Base-by-base conservation (phyloP, 2,329 filamentous ascomycete genomes). In the Ceratocystis eucalypticola region DNA sequence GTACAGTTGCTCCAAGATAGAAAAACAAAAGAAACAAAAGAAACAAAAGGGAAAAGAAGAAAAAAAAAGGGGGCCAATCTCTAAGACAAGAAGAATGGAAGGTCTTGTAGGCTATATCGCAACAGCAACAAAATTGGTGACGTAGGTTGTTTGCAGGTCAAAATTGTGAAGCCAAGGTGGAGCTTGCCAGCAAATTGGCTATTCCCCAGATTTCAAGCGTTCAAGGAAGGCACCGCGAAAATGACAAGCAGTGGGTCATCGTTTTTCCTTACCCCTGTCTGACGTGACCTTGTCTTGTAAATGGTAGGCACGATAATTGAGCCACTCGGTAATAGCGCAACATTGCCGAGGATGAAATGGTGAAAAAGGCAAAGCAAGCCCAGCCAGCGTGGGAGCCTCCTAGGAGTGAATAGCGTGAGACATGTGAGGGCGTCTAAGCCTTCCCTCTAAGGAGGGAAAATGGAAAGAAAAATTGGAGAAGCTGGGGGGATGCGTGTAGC, bases 1-100 rank as follows among this genome's bases (percentile, higher is more conserved):
- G 61, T 62, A 62, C 41, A 62, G 33, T 44, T 44, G 41, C 61
- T 59, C 53, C 53, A 30, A 64, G 28, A 64, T 48, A 22, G 8
- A 28, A 64, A 44, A n/a, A 62, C 15, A 8, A 41, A 48, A 37
- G 12, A 28, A 6, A 44, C n/a, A 46, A 53, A 57, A 64, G 62
- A 28, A 6, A 44, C 2, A 46, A 53, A 62, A 64, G 61, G 64
- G 45, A 62, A 62, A 45, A 28, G 33, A 22, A 61, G 33, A 22
- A 30, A 28, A 59, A 48, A 5, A 28, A 28, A 0, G 3, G 28
- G 1, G 30, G 30, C 1, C 30, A 30, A 7, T 28, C 5, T 30
- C 30, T 30, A 2, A 25, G 53, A 20, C n/a, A 15, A 22, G 12
- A 15, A 22, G 12, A 10, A 10, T 55, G 2, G 1, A 22, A 28